Base-by-base conservation (phyloP, 352 stramenopile genomes). In the Phytophthora citrophthora region DNA sequence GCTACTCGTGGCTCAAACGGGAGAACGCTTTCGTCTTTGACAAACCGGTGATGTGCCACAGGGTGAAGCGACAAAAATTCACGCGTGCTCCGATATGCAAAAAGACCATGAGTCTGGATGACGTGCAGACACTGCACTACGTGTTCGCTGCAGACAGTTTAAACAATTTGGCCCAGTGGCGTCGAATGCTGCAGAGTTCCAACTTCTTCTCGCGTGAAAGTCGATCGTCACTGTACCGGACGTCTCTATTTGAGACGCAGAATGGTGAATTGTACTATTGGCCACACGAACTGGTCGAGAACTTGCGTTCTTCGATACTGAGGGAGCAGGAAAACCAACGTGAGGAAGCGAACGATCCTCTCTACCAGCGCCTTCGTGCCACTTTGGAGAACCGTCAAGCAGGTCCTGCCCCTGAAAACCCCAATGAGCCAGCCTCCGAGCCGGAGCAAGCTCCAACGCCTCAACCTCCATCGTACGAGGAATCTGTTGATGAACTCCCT, bases 101-200 rank as follows among this genome's bases (percentile, higher is more conserved):
- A 26, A 80, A 80, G 49, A 80, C 68, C 24, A 87, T 76, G 68
- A 74, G 70, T 23, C 54, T 79, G 16, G 71, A 69, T 12, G 38
- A 74, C 13, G 72, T 80, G 5, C 41, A 80, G 44, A 78, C 66
- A 9, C 32, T 67, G 16, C 68, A 83, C 34, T 52, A 72, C 15
- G 50, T 81, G 8, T 85, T 87, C n/a, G 78, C 76, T 5, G 61
- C 73, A 0, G 78, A 87, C 36, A 82, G 61, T 20, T 61, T 83
- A 5, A 58, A 64, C 27, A 70, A 67, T 18, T 50, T 76, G n/a
- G 46, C 54, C 3, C 67, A 68, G 44, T 87, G 78, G 78, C 74
- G 77, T 23, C 64, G 36, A 36, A 55, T 75, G 24, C 39, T 87
- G 16, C 52, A 71, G 46, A 72, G 46, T 5, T 60, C 68, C 13